Conservation (phyloP, 75 land plant genomes). For the Sequoiadendron giganteum region DNA sequence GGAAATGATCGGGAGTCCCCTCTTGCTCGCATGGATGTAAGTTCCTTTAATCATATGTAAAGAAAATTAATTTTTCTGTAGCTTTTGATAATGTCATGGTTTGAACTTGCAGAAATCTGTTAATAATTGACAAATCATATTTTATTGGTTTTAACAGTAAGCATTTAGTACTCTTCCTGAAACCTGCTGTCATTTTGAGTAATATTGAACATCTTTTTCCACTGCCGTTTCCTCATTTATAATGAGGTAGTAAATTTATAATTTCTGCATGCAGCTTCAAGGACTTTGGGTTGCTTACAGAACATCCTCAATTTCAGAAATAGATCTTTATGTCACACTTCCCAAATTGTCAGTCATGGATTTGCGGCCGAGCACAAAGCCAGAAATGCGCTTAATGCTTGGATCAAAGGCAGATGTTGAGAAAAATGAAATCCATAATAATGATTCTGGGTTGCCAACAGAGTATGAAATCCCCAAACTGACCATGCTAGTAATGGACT, state of each 20-base stretch:
- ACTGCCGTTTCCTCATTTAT: background rate
- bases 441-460: conserved; percentile 11
- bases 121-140: background rate
- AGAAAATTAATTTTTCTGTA: background rate
- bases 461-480: conserved; percentile 35
- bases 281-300: conserved; percentile 92
- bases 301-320: conserved; percentile 68
- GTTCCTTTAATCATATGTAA: conserved; percentile 9
- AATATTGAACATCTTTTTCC: background rate
- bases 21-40: conserved; percentile 85
- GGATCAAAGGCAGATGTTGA: conserved; percentile 75
- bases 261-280: conserved; percentile 58
- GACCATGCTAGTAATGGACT: conserved; percentile 92
- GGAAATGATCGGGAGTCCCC: conserved; percentile 69
- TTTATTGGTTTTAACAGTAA: background rate
- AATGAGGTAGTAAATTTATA: background rate
- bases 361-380: conserved; percentile 76
- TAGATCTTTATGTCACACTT: conserved; percentile 79
- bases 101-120: background rate
- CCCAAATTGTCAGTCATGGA: conserved; percentile 85
- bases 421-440: conserved; percentile 19
- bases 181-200: background rate
- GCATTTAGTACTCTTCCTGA: background rate
- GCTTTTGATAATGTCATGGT: background rate
- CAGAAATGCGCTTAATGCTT: conserved; percentile 97